phyloP scores from a whole-genome alignment of 805 yeast genomes.

The Kuraishia borneana region DNA sequence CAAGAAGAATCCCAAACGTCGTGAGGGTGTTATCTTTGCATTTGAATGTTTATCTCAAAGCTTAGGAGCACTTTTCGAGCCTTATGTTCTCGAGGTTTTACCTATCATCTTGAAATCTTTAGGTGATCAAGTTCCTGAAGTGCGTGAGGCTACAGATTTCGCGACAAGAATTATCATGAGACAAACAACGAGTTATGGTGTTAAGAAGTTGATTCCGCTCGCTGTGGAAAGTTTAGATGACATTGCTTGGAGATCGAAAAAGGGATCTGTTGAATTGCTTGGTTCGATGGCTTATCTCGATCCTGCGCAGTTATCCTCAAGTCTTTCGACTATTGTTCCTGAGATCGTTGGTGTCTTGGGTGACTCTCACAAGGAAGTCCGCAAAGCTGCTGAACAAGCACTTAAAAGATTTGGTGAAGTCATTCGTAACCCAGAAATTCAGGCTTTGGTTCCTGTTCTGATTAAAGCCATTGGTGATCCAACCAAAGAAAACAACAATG shows the following conservation, averaged over 20 bases:
- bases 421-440: constrained; percentile 94
- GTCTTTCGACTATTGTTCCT: constrained; percentile 85
- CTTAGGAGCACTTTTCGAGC: constrained; percentile 76
- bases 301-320: constrained; percentile 85
- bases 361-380: constrained; percentile 93
- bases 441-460: constrained; percentile 75
- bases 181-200: constrained; percentile 85
- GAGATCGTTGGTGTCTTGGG: constrained; percentile 91
- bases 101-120: constrained; percentile 72
- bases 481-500: constrained; percentile 78
- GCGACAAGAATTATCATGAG: constrained; percentile 88
- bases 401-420: constrained; percentile 92
- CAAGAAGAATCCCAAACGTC: constrained; percentile 54
- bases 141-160: constrained; percentile 77
- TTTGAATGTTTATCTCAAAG: constrained; percentile 76
- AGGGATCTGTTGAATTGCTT: constrained; percentile 89
- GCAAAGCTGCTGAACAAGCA: constrained; percentile 88
- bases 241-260: constrained; percentile 90
- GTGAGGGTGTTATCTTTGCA: constrained; percentile 84
- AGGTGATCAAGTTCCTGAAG: constrained; percentile 81
- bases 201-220: constrained; percentile 81
- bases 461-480: constrained; percentile 95
- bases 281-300: constrained; percentile 98
- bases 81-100: constrained; percentile 81
- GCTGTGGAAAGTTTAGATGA: constrained; percentile 81